These are phyloP conservation scores for Adansonia grandidieri DNA, from an alignment of 441 rosid genomes.

Conservation along the genomic window DNA sequence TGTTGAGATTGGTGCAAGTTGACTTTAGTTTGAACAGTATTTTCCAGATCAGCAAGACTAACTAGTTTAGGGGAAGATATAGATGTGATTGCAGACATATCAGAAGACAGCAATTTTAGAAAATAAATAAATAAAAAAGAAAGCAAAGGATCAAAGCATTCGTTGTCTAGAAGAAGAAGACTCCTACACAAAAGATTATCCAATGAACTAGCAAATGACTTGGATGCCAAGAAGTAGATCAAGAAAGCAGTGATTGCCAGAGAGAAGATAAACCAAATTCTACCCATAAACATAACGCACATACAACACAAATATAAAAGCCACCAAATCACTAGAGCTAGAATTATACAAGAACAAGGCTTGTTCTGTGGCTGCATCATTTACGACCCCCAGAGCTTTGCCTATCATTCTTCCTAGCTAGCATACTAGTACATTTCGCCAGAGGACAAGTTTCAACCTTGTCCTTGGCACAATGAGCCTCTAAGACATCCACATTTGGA, in stretches of 20 bases:
- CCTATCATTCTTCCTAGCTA: background rate
- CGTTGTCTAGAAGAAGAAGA: background rate
- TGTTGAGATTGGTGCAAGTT: background rate
- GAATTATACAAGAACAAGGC: background rate
- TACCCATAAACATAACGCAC: background rate
- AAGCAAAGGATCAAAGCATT: conserved; percentile 1
- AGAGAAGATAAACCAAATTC: background rate
- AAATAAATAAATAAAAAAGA: background rate
- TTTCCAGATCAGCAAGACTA: background rate
- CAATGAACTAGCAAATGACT: background rate
- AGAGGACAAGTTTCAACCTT: background rate
- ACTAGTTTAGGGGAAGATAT: background rate
- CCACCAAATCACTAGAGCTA: background rate
- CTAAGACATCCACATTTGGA: background rate
- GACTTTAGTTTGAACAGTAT: background rate
- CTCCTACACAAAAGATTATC: background rate
- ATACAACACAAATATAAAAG: background rate
- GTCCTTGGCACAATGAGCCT: background rate
- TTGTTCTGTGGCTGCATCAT: background rate
- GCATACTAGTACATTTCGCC: conserved; percentile 5
- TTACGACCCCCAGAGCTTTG: background rate
- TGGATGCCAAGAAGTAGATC: background rate
- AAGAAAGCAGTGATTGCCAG: background rate
- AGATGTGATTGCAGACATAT: conserved; percentile 2
- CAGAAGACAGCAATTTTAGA: background rate